Evolutionary conservation across 257 asterid genomes (phyloP), one percentile per base, ranked within the genome.

Genomic region (Perilla frutescens): DNA sequence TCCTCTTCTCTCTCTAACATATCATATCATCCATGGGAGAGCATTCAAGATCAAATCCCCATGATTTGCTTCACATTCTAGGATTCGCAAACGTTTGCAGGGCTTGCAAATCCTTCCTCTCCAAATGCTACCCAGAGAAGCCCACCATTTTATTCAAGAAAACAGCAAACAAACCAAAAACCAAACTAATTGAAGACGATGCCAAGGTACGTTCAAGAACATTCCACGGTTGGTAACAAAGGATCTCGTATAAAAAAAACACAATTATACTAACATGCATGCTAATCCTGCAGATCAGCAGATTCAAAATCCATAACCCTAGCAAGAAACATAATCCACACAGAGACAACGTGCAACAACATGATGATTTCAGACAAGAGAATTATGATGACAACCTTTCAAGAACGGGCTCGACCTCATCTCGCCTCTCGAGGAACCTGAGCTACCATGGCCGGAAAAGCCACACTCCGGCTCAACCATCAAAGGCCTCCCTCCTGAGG

Each of bases 21-120:
- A 14, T 1, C 66, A 50, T 6, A 68, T 1, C 39, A 34, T 72
- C 72, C 77, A 86, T 87, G 96, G 92, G 74, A 59, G 86, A 85
- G 57, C 77, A 79, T 81, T 76, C 90, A 65, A 82, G 81, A 73
- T 50, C 88, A 57, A 56, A 80, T 77, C 55, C 89, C 53, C 85
- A 81, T 14, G 82, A 85, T 72, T 57, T 77, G 65, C 68, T 80
- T 61, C 84, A 68, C 71, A 34, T 75, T 71, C 72, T 79, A 49
- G 83, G 86, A 78, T 79, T 86, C 61, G 90, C 83, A 69, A 76
- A 58, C 70, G 70, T 88, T 15, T 75, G 81, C 67, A 80, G 62
- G 71, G 80, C 84, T 9, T 88, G 84, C 84, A 90, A 81, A 87
- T 80, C 86, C 3, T 74, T 90, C n/a, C 68, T 90, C 47, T 70